These are phyloP conservation scores for Ceratocystis harringtonii DNA, from an alignment of 2,329 filamentous ascomycete species.

Conservation along the genomic window DNA sequence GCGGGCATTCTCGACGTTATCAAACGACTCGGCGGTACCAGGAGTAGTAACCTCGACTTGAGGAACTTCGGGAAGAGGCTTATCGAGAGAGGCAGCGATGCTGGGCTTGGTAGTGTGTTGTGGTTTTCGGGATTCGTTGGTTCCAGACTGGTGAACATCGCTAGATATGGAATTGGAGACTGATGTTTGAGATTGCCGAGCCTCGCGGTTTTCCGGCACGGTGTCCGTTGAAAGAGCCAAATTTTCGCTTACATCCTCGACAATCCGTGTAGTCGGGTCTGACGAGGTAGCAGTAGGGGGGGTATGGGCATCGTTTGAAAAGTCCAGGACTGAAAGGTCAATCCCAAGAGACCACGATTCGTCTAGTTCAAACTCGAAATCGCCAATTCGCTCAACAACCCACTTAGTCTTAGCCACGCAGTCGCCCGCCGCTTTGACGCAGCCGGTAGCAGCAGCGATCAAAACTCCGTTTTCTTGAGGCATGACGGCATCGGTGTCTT, in stretches of 20 bases:
- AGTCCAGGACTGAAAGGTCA: constrained; percentile 37
- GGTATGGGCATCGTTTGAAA: constrained; percentile 22
- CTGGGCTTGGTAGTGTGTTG: constrained; percentile 26
- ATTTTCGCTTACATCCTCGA: constrained; percentile 20
- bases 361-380: constrained; percentile 74
- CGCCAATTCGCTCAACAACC: constrained; percentile 75
- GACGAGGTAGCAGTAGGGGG: constrained; percentile 18
- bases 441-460: constrained; percentile 65
- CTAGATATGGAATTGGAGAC: constrained; percentile 13
- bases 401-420: constrained; percentile 76
- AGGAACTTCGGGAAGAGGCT: constrained; percentile 53
- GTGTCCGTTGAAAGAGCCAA: not conserved
- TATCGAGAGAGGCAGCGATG: constrained; percentile 38
- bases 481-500: constrained; percentile 64
- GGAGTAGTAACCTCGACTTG: constrained; percentile 30
- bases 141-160: constrained; percentile 1
- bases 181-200: constrained; percentile 17
- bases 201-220: not conserved
- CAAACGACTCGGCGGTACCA: constrained; percentile 22
- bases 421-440: constrained; percentile 79
- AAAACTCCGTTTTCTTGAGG: constrained; percentile 64
- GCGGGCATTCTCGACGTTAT: not conserved
- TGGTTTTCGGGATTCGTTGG: constrained; percentile 16
- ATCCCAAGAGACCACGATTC: constrained; percentile 34
- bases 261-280: not conserved